Conservation (phyloP, 495 filamentous ascomycete species). For the Cenococcum geophilum region DNA sequence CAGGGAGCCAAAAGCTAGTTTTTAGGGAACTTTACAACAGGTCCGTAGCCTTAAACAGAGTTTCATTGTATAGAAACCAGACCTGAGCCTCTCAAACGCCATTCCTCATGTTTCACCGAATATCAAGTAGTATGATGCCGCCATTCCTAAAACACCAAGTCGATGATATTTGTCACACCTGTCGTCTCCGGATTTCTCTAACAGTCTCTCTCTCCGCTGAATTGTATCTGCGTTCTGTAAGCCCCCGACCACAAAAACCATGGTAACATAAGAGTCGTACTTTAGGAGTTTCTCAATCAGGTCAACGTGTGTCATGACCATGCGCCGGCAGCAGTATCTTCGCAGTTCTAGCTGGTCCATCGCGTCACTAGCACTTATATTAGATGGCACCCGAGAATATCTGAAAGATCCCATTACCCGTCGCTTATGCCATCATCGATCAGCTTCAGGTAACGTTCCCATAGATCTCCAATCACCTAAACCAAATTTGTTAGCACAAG, state of each 20-base stretch:
- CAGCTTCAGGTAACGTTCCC: conserved; percentile 85
- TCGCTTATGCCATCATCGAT: conserved; percentile 71
- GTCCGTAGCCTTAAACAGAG: too few species aligned
- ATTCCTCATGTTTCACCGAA: too few species aligned
- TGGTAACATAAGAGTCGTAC: conserved; percentile 45
- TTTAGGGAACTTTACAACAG: too few species aligned
- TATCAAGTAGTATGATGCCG: too few species aligned
- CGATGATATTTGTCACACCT: too few species aligned
- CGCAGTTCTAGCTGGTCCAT: conserved; percentile 91
- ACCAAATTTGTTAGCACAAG: conserved; percentile 16
- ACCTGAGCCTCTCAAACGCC: too few species aligned
- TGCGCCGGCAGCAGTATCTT: conserved; percentile 94
- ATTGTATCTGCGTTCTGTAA: conserved; percentile 11
- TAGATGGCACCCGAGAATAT: not conserved
- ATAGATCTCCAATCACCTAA: conserved; percentile 92
- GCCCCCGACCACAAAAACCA: conserved; percentile 1
- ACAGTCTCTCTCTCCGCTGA: not conserved
- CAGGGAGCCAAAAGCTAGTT: too few species aligned
- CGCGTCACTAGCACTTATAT: conserved; percentile 59
- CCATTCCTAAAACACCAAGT: too few species aligned
- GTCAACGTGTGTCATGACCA: conserved; percentile 99
- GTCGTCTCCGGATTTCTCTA: too few species aligned
- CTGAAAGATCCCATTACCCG: conserved; percentile 51
- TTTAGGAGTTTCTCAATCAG: conserved; percentile 96
- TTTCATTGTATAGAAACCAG: too few species aligned